Evolutionary conservation across 805 yeast species (phyloP).

Genomic region (Debaryomyces prosopidis): DNA sequence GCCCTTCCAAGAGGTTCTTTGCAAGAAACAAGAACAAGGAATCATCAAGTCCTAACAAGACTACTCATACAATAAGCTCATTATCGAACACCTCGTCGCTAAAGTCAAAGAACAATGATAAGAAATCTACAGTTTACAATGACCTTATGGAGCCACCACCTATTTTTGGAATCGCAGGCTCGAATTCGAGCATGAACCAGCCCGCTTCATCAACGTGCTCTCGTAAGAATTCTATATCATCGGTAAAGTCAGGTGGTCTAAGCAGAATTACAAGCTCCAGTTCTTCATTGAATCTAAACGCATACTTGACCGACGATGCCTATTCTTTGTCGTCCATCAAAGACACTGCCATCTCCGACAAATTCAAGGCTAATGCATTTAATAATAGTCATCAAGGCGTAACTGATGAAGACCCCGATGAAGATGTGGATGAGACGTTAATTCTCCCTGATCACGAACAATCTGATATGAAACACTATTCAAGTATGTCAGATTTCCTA

Average conservation of each 20-base stretch:
- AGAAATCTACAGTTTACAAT: slow-evolving; percentile 8
- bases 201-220: slow-evolving; percentile 11
- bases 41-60: neutral
- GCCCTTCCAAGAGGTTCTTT: slow-evolving; percentile 41
- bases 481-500: slow-evolving; percentile 14
- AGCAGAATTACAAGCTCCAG: slow-evolving; percentile 39
- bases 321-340: slow-evolving; percentile 6
- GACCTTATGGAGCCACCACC: slow-evolving; percentile 41
- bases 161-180: slow-evolving; percentile 21
- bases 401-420: slow-evolving; percentile 3
- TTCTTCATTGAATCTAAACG: slow-evolving; percentile 42
- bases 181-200: slow-evolving; percentile 4
- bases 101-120: slow-evolving; percentile 5
- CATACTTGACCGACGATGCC: slow-evolving; percentile 39
- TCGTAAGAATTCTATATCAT: slow-evolving; percentile 28
- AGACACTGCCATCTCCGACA: neutral
- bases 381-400: neutral
- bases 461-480: slow-evolving; percentile 9
- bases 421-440: slow-evolving; percentile 11
- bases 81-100: slow-evolving; percentile 21
- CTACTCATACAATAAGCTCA: slow-evolving; percentile 33
- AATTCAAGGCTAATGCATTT: no score
- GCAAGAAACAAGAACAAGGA: slow-evolving; percentile 22
- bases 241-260: slow-evolving; percentile 23
- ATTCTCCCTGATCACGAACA: slow-evolving; percentile 8